Evolutionary conservation across 2,329 filamentous ascomycete genomes (phyloP).

Genomic region (Colletotrichum sp.): DNA sequence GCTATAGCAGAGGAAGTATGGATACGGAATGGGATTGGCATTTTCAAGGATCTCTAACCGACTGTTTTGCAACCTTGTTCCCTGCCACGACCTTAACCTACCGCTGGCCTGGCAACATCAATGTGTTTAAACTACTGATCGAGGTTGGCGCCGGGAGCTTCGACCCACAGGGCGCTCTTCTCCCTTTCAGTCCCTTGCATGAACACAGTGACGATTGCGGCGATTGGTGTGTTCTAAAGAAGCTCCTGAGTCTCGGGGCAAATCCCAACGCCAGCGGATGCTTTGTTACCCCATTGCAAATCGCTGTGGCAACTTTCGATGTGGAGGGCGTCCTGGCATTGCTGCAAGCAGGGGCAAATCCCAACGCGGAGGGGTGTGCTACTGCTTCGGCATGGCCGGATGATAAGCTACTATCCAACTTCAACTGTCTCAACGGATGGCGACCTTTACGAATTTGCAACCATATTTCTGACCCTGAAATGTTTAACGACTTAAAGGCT

Average conservation of each 20-base stretch:
- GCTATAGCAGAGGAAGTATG: too few species aligned
- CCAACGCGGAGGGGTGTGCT: fast-evolving
- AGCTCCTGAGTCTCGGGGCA: too few species aligned
- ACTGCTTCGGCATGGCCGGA: neutral
- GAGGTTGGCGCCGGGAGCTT: neutral
- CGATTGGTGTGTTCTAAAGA: too few species aligned
- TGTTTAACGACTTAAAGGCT: too few species aligned
- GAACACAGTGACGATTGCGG: fast-evolving
- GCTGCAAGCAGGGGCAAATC: too few species aligned
- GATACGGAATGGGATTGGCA: neutral
- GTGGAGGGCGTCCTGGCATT: fast-evolving
- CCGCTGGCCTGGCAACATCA: too few species aligned
- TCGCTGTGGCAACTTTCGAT: too few species aligned
- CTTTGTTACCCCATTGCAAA: too few species aligned
- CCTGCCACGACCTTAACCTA: too few species aligned
- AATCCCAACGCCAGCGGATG: fast-evolving
- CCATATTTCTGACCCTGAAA: neutral
- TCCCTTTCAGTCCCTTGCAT: neutral
- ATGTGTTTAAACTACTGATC: fast-evolving
- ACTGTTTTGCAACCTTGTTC: neutral
- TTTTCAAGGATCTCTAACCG: neutral
- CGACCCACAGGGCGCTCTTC: fast-evolving
- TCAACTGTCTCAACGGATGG: fast-evolving
- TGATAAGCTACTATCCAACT: fast-evolving
- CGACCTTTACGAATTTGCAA: too few species aligned